Evolutionary conservation across 495 filamentous ascomycete species (phyloP), one percentile per base, ranked within the genome.

Genomic region (Entonaema liquescens): DNA sequence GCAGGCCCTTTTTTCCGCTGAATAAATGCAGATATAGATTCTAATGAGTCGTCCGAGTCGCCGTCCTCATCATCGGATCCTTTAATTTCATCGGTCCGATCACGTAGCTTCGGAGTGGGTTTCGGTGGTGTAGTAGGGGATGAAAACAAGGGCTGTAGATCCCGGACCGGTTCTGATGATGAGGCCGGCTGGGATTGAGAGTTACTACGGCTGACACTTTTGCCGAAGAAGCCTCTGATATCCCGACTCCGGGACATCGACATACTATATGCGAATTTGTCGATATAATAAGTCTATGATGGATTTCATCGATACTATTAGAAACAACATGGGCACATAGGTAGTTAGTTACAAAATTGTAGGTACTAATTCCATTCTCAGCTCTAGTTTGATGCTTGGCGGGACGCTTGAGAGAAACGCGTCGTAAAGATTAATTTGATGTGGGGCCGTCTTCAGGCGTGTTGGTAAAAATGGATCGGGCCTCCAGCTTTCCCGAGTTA

Each of bases 61-160:
- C 80, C 82, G 9, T 87, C 88, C 26, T 92, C 91, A 59, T 89
- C 89, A 72, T 94, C 92, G 0, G 92, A 94, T 62, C 81, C 85
- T 44, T 83, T 85, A 57, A 93, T 89, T 29, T 91, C 85, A 19
- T 77, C 73, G 54, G 82, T 74, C 40, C 75, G 77, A 52, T 74
- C 72, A 35, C 74, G 58, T 33, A 73, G 70, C 23, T 68, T 70
- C 8, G 75, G 61, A 2, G 76, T 58, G 17, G 73, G 62, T 49
- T 71, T 72, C 26, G 74, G 65, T 0, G 80, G 75, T 31, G 81
- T 77, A 1, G 67, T 76, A n/a, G 77, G 71, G 28, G 67, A 77
- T 60, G 28, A 73, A 44, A 40, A 33, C 42, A 44, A 25, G 2
- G 55, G 25, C 33, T 52, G 57, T 6, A 47, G 67, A 63, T 72